Percentiles rank a stretch among this genome's conserved stretches.
These are phyloP conservation scores for Onygena corvina DNA, from an alignment of 2,329 filamentous ascomycete species.

Conservation along the genomic window DNA sequence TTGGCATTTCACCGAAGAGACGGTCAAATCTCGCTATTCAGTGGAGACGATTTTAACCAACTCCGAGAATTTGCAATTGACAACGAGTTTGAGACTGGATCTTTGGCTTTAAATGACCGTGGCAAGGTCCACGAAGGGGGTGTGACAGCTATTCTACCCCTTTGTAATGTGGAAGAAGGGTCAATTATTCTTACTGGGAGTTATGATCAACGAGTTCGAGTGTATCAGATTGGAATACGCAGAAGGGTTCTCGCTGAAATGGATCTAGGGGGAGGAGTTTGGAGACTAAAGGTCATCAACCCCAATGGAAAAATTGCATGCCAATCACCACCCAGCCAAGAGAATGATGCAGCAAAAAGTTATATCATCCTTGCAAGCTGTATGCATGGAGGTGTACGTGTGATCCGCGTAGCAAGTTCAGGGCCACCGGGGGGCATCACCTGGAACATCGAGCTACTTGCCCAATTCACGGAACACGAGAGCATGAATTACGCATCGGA, in stretches of 20 bases:
- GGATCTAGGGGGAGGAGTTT: slow-evolving; percentile 69
- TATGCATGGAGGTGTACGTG: slow-evolving; percentile 74
- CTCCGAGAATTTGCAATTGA: slow-evolving; percentile 21
- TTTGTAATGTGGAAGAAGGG: slow-evolving; percentile 40
- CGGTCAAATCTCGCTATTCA: slow-evolving; percentile 24
- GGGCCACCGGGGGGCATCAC: slow-evolving; percentile 30
- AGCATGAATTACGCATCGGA: slow-evolving; percentile 95
- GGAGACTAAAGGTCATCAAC: slow-evolving; percentile 56
- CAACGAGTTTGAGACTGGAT: slow-evolving; percentile 12
- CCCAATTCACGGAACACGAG: slow-evolving; percentile 68
- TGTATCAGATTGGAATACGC: slow-evolving; percentile 36
- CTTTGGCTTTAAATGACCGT: slow-evolving; percentile 32
- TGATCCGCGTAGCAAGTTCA: slow-evolving; percentile 40
- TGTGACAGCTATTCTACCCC: slow-evolving; percentile 72
- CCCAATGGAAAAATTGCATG: background rate
- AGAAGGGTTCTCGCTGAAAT: slow-evolving; percentile 49
- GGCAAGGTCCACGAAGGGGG: slow-evolving; percentile 61
- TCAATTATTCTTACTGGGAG: slow-evolving; percentile 68
- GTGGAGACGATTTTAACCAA: slow-evolving; percentile 31
- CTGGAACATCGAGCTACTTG: slow-evolving; percentile 55
- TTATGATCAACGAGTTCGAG: slow-evolving; percentile 73
- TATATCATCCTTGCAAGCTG: slow-evolving; percentile 66
- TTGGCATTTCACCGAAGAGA: slow-evolving; percentile 18
- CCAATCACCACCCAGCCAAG: background rate
- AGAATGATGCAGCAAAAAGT: slow-evolving; percentile 16